Conservation (phyloP, 2,329 filamentous ascomycete genomes). For the Beauveria bassiana region DNA sequence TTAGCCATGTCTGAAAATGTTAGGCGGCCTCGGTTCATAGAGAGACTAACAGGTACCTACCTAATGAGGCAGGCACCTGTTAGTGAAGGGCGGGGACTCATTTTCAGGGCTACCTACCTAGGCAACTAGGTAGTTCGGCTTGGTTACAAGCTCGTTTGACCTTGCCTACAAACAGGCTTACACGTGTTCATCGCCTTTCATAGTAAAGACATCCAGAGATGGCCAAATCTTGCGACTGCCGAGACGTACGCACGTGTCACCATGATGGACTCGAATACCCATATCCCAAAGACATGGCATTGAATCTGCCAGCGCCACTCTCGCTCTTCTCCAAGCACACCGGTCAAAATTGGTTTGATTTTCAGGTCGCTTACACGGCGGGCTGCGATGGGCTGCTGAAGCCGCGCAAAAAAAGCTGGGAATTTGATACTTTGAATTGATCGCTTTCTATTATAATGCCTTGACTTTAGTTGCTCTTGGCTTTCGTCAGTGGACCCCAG, state of each 20-base stretch:
- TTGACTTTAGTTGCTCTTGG: slow-evolving; percentile 50
- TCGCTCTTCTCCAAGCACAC: neutral
- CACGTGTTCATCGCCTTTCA: neutral
- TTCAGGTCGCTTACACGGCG: no score
- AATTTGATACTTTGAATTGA: neutral
- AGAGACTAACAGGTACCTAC: no score
- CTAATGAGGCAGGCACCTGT: no score
- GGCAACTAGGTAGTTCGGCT: no score
- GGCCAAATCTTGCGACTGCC: neutral
- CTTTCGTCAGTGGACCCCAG: slow-evolving; percentile 77
- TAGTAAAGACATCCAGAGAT: neutral
- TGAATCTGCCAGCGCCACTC: neutral
- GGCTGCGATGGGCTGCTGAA: neutral
- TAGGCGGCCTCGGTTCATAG: no score
- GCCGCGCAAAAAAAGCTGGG: neutral
- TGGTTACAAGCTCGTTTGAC: no score
- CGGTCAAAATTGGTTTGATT: no score
- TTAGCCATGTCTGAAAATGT: no score
- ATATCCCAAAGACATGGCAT: neutral
- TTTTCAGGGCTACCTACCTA: no score
- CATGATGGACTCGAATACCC: neutral
- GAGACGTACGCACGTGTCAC: neutral
- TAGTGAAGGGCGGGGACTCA: no score
- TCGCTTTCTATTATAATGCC: slow-evolving; percentile 13
- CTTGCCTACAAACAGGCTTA: no score